A percentile compares a stretch with the other conserved stretches of the same genome.
Conservation (phyloP, 768 basidiomycete genomes). For the Tephrocybe sp. region DNA sequence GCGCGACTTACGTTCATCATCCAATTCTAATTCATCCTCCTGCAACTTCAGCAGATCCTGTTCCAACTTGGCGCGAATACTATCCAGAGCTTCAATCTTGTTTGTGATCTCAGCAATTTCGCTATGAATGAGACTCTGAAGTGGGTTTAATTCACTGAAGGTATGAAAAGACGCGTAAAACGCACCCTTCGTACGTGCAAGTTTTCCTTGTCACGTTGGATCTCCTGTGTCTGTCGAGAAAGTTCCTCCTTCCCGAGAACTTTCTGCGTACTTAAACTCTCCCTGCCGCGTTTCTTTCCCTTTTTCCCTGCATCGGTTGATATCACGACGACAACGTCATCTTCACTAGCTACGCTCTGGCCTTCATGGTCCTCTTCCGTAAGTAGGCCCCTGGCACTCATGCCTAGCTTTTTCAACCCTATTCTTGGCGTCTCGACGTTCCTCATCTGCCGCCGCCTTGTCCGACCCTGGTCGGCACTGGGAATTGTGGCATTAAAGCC, state of each 20-base stretch:
- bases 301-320: slow-evolving; percentile 38
- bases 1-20: slow-evolving; percentile 79
- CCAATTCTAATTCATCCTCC: slow-evolving; percentile 95
- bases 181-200: slow-evolving; percentile 83
- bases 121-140: slow-evolving; percentile 77
- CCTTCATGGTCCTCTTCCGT: slow-evolving; percentile 55
- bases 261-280: slow-evolving; percentile 69
- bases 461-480: slow-evolving; percentile 76
- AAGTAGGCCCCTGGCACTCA: slow-evolving; percentile 75
- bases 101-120: slow-evolving; percentile 89
- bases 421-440: slow-evolving; percentile 74
- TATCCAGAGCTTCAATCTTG: slow-evolving; percentile 86
- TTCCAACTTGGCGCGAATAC: slow-evolving; percentile 77
- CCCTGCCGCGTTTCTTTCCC: slow-evolving; percentile 55
- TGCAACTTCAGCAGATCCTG: slow-evolving; percentile 82
- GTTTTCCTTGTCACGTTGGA: slow-evolving; percentile 90
- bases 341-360: slow-evolving; percentile 71
- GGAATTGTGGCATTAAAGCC: slow-evolving; percentile 97
- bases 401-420: slow-evolving; percentile 79
- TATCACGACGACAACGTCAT: slow-evolving; percentile 68
- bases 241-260: slow-evolving; percentile 84
- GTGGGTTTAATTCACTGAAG: slow-evolving; percentile 4
- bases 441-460: slow-evolving; percentile 75
- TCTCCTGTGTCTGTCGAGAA: slow-evolving; percentile 80
- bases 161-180: slow-evolving; percentile 12